Evolutionary conservation across 225 moss, liverwort and hornwort genomes (phyloP), one percentile per base, ranked within the genome.

Genomic region (Physcomitrium patens): DNA sequence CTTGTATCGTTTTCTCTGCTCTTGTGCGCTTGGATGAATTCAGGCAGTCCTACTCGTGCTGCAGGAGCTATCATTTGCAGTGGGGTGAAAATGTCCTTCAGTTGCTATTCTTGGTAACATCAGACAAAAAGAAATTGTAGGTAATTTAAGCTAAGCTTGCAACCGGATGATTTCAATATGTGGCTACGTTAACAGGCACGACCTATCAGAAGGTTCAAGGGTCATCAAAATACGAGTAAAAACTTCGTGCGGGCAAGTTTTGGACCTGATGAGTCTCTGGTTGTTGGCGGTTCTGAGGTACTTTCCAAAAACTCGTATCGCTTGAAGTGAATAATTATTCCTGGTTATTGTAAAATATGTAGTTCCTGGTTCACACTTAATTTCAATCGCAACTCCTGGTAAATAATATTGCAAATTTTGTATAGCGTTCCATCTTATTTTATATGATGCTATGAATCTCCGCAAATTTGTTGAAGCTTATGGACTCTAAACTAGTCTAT

Each of bases 261-360:
- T 75, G 93, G 95, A 74, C 89, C 95, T 45, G 90, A 95, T 45
- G 95, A 95, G 53, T 91, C 95, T 49, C 93, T 95, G 60, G 81
- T 95, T 67, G 95, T 93, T 72, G 91, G 95, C 55, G 93, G 95
- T 79, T 95, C 95, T 62, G 95, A 95, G 95, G 95, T 93, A 78
- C 46, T 13, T 59, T 61, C 55, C 23, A 41, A 24, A 9, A 65
- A 77, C 41, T 77, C 27, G 24, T 41, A 47, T 63, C 18, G 41
- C 49, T 57, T 12, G 46, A 41, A 59, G 48, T 65, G 27, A 60
- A 41, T 4, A 28, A 16, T 81, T 81, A 17, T 66, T 27, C 48
- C 47, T 42, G 31, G 48, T 48, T 18, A 2, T 9, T 60, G 8
- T 48, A 28, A 11, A 12, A 31, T 19, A 10, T 12, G 20, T 65